Evolutionary conservation across 2,329 filamentous ascomycete species (phyloP), one percentile per base, ranked within the genome.

Genomic region (Zasmidium angulare): DNA sequence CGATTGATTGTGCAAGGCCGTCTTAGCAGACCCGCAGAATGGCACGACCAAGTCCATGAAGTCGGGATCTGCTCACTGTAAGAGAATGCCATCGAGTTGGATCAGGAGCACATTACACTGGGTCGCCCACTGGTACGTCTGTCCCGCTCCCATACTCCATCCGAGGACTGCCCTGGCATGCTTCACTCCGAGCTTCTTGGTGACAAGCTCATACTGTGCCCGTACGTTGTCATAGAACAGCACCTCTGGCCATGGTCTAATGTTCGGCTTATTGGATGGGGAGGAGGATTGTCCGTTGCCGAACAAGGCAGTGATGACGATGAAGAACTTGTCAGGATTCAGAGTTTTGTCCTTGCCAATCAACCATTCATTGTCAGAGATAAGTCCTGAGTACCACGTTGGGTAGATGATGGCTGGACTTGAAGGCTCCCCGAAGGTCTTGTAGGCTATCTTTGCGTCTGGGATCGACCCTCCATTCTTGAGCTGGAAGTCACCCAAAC

Each of bases 341-440:
- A 93, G 78, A 0, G 86, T 82, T 71, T 85, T 89, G 65, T 85
- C 81, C 4, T 82, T 72, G 12, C 88, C 87, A 46, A 90, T 81
- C 11, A 93, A 82, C 89, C 89, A 92, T 70, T 89, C 81, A 61
- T 93, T 93, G 68, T 90, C 86, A 1, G 81, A 77, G 62, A 93
- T 89, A 2, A 81, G 65, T 60, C 86, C 86, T 19, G 85, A 87
- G 71, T 87, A 93, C 89, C 89, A 93, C 1, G 86, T 86, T 1
- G 89, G 90, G 69, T 93, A 93, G 61, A 93, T 82, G 59, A 93
- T 84, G 1, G 85, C 86, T 7, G 89, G 89, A 43, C 77, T 79
- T 0, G 77, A 81, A 0, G 83, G 71, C 57, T 86, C 78, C 20
- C 90, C 90, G 65, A 89, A 88, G 0, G 89, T 90, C 74, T 89